phyloP scores from a whole-genome alignment of 306 rosid species.

The Glycine tomentella region DNA sequence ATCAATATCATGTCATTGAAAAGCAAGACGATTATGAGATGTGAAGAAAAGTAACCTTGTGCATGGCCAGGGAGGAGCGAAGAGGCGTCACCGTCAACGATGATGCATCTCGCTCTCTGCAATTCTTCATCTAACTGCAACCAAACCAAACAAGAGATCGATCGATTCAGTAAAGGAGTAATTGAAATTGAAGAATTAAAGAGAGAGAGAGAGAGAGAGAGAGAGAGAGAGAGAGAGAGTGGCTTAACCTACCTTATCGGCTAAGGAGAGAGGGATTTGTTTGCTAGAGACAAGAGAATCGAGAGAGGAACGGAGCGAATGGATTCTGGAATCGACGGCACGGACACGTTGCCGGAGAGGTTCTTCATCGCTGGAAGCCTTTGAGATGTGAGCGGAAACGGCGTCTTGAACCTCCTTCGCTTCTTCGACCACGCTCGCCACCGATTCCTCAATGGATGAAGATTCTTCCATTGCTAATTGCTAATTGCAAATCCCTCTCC shows the following conservation, averaged over 20 bases:
- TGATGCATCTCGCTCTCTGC: slow-evolving; percentile 75
- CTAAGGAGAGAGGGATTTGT: slow-evolving; percentile 63
- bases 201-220: no score
- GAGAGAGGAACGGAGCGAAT: slow-evolving; percentile 68
- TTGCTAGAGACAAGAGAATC: slow-evolving; percentile 61
- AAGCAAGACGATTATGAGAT: neutral
- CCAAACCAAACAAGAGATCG: neutral
- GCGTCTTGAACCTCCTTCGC: slow-evolving; percentile 81
- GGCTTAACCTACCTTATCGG: slow-evolving; percentile 70
- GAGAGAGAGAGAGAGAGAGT: no score
- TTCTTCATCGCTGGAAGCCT: slow-evolving; percentile 61
- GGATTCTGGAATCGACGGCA: slow-evolving; percentile 67
- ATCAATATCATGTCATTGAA: neutral
- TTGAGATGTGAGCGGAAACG: slow-evolving; percentile 62
- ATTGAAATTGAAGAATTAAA: neutral
- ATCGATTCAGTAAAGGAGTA: neutral
- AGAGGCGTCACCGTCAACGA: slow-evolving; percentile 87
- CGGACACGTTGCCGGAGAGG: slow-evolving; percentile 79
- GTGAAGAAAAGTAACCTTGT: slow-evolving; percentile 58
- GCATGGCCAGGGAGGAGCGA: slow-evolving; percentile 79
- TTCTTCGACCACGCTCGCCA: slow-evolving; percentile 64
- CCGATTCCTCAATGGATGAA: slow-evolving; percentile 59
- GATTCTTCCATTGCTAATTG: slow-evolving; percentile 38
- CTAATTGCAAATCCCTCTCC: neutral
- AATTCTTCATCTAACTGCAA: slow-evolving; percentile 85